Evolutionary conservation across 1,139 yeast species (phyloP), one percentile per base, ranked within the genome.

Genomic region (Taphrina pruni): DNA sequence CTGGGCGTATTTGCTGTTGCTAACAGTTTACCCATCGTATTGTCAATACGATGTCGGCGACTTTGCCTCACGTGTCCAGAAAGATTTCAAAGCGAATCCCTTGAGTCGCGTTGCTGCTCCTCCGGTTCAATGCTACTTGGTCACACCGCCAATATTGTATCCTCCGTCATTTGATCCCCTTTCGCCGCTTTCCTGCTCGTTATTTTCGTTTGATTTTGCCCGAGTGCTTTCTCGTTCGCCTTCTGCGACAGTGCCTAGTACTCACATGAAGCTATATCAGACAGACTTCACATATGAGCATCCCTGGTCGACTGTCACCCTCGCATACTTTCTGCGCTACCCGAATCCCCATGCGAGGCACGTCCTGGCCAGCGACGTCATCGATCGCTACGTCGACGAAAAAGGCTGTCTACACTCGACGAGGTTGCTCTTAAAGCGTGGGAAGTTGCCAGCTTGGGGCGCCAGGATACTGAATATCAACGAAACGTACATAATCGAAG

Each of bases 321-420:
- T 88, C 66, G 96, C 97, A 0, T 88, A 88, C 77, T 87, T 90
- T 78, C 90, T 90, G 79, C 81, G 95, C 74, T 91, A 90, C 76
- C 97, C 97, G 1, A 91, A 91, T 76, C 99, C 99, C 2, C 92
- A 84, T 76, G 88, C 97, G 51, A 81, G 86, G n/a, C 97, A 94
- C 79, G 97, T 94, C 14, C 81, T 88, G 60, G 88, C 96, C 14
- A 87, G 87, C 52, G 99, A 94, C 77, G 90, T 97, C 1, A 78
- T 90, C 38, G 87, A 86, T 57, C 81, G 81, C 60, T 79, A 81
- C 72, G 82, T 88, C 39, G 93, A 89, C 73, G 76, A 77, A 0
- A 79, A 85, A 17, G 96, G 96, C 26, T 81, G 87, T 68, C 82
- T 92, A 66, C 84, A 86, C 74, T 86, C 90, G 50, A 90, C 96